A percentile compares a stretch with the other conserved stretches of the same genome.
Conservation (phyloP, 1,139 yeast genomes). For the Yamadazyma membranifaciens region DNA sequence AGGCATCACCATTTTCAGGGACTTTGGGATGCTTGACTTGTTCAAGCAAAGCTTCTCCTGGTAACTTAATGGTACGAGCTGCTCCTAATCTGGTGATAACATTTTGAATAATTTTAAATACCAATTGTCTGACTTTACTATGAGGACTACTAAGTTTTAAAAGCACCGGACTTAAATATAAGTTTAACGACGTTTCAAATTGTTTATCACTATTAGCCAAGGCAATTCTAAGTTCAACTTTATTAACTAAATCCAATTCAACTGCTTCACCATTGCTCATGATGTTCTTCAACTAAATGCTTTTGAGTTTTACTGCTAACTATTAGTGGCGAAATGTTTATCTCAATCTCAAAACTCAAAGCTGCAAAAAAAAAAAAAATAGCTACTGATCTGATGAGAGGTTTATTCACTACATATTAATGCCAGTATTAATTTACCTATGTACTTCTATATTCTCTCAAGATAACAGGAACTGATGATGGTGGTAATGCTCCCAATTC, state of each 20-base stretch:
- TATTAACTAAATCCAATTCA: constrained; percentile 61
- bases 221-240: constrained; percentile 82
- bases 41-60: constrained; percentile 56
- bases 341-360: constrained; percentile 1
- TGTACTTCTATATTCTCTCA: constrained; percentile 80
- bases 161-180: constrained; percentile 74
- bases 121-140: constrained; percentile 63
- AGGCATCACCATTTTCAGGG: constrained; percentile 40
- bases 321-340: constrained; percentile 4
- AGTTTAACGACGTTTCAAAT: constrained; percentile 56
- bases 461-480: constrained; percentile 92
- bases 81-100: constrained; percentile 66
- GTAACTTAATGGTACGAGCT: constrained; percentile 53
- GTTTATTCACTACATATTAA: not conserved
- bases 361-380: constrained; percentile 3
- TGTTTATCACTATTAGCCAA: constrained; percentile 69
- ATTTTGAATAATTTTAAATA: constrained; percentile 66
- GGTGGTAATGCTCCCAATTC: constrained; percentile 97
- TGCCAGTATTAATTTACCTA: constrained; percentile 14
- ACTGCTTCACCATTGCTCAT: constrained; percentile 32
- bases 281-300: too few species aligned
- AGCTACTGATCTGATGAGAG: not conserved
- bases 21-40: constrained; percentile 62
- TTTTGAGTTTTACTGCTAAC: not conserved
- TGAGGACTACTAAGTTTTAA: constrained; percentile 76